Evolutionary conservation across 371 early-diverging fungal species (phyloP).

Genomic region (Mortierella sp.): DNA sequence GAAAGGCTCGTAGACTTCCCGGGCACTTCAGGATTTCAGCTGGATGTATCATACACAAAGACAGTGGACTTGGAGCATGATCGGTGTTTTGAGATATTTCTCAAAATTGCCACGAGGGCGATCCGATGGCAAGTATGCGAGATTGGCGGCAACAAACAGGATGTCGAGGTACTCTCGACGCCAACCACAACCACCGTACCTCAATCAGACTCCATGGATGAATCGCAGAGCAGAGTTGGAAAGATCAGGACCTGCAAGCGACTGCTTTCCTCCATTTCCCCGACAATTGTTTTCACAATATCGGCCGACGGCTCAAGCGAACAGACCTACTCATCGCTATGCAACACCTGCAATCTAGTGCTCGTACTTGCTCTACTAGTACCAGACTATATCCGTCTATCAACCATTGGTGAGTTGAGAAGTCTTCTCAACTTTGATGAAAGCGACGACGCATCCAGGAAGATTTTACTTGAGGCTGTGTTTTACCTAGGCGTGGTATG

Average conservation of each 20-base stretch:
- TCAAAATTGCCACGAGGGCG: conserved; percentile 33
- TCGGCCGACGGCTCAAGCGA: conserved; percentile 6
- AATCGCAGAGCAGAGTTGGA: conserved; percentile 1
- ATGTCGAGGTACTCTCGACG: background rate
- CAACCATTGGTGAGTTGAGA: conserved; percentile 23
- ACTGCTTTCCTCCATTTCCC: conserved; percentile 23
- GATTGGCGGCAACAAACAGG: conserved; percentile 1
- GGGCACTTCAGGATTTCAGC: background rate
- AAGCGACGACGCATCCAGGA: conserved; percentile 21
- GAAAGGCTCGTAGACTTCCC: background rate
- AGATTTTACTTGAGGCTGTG: conserved; percentile 24
- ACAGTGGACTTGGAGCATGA: conserved; percentile 18
- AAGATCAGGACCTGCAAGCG: conserved; percentile 32
- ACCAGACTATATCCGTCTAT: conserved; percentile 33
- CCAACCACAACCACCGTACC: conserved; percentile 3
- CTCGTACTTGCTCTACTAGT: conserved; percentile 22
- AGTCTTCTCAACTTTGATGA: conserved; percentile 32
- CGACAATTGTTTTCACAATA: conserved; percentile 13
- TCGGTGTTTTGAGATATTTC: conserved; percentile 40
- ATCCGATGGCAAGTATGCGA: conserved; percentile 14
- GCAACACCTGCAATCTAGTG: conserved; percentile 38
- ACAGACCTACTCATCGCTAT: conserved; percentile 27
- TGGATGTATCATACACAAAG: conserved; percentile 7
- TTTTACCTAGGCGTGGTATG: conserved; percentile 33
- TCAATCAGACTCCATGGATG: background rate